These are phyloP conservation scores for Ganoderma leucocontextum DNA, from an alignment of 1,284 basidiomycete species.

Conservation along the genomic window DNA sequence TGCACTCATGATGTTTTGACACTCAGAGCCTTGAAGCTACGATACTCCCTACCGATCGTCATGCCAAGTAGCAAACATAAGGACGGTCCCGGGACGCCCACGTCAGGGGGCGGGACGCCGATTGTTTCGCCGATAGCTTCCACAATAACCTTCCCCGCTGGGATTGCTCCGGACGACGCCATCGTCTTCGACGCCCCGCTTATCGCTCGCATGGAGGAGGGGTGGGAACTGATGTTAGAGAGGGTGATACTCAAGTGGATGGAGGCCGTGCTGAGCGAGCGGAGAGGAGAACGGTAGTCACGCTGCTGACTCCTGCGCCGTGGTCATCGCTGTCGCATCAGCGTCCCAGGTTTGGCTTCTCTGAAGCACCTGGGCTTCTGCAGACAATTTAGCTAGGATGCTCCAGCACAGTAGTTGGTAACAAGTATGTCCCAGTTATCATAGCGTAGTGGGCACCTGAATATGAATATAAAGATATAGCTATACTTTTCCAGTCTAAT, in stretches of 20 bases:
- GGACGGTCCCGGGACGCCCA: constrained; percentile 26
- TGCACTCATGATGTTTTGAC: constrained; percentile 4
- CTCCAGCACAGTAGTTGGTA: background rate
- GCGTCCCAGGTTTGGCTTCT: background rate
- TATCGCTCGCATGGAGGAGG: constrained; percentile 76
- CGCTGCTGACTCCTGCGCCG: background rate
- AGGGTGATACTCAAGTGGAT: constrained; percentile 71
- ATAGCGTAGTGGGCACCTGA: background rate
- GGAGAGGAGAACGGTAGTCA: constrained; percentile 52
- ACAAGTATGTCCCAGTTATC: background rate
- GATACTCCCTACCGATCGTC: constrained; percentile 77
- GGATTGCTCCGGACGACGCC: constrained; percentile 42
- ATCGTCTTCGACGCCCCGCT: constrained; percentile 75
- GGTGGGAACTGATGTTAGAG: constrained; percentile 86
- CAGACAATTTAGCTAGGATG: background rate
- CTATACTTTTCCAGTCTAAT: background rate
- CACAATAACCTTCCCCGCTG: constrained; percentile 40
- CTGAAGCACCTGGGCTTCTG: background rate
- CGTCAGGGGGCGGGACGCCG: constrained; percentile 38
- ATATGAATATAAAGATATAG: background rate
- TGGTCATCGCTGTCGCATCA: too few species aligned
- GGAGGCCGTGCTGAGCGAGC: constrained; percentile 72
- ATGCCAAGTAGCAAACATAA: constrained; percentile 51
- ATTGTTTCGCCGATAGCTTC: constrained; percentile 41
- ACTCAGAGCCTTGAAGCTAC: constrained; percentile 78